phyloP scores from a whole-genome alignment of 331 rosid genomes.

The Prunus yedoensis region DNA sequence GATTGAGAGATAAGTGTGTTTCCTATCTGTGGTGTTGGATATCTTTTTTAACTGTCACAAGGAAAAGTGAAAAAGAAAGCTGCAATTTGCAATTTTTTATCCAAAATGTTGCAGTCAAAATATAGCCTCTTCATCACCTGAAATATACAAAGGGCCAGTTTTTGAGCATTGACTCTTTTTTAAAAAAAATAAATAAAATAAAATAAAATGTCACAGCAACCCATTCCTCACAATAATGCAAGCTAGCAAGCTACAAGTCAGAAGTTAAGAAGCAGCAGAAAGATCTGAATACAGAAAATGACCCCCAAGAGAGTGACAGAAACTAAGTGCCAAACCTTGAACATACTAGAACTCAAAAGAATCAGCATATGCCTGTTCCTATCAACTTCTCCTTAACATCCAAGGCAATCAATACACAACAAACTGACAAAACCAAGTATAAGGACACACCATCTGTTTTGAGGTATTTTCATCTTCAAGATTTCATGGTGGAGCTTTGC shows the following conservation, averaged over 20 bases:
- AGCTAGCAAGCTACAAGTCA: not conserved
- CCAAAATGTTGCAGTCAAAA: not conserved
- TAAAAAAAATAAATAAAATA: no score
- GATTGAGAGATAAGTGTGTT: no score
- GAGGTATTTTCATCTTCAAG: not conserved
- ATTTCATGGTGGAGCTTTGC: no score
- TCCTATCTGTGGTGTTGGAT: no score
- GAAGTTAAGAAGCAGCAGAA: not conserved
- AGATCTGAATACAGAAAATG: not conserved
- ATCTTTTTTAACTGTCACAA: not conserved
- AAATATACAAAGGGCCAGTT: not conserved
- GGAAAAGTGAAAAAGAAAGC: not conserved
- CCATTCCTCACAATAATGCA: not conserved
- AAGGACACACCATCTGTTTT: conserved; percentile 9
- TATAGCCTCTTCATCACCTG: not conserved
- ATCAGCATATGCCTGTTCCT: not conserved
- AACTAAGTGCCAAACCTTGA: conserved; percentile 6
- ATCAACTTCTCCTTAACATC: conserved; percentile 1
- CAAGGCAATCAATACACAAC: not conserved
- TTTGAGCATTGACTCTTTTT: not conserved
- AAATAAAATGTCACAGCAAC: not conserved
- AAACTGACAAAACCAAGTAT: no score
- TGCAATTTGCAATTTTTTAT: not conserved
- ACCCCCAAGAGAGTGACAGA: conserved; percentile 6
- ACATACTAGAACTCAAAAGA: not conserved